Conservation (phyloP, 345 rosid genomes). For the Firmiana major region DNA sequence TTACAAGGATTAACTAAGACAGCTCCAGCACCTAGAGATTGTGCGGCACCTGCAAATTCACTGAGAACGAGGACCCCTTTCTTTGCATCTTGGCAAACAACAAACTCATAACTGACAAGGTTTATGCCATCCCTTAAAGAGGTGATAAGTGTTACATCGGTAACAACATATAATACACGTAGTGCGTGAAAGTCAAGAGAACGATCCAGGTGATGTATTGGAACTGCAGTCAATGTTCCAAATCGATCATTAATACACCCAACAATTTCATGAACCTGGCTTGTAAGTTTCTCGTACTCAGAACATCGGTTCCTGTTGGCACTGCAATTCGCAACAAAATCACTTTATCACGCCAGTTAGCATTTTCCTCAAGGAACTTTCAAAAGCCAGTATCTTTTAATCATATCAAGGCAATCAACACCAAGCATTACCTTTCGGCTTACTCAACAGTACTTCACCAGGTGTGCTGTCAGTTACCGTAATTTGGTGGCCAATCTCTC, state of each 20-base stretch:
- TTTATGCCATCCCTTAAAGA: constrained; percentile 99
- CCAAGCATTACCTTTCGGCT: constrained; percentile 97
- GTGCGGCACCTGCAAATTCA: constrained; percentile 99
- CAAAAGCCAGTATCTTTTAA: constrained; percentile 98
- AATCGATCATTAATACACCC: constrained; percentile 99
- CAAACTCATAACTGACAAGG: constrained; percentile 98
- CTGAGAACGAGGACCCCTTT: constrained; percentile 99
- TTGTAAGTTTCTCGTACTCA: constrained; percentile 98
- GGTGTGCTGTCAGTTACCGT: constrained; percentile 19
- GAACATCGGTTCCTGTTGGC: constrained; percentile 99
- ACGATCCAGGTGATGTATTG: constrained; percentile 98
- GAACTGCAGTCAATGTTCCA: constrained; percentile 91
- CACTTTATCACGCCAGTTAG: constrained; percentile 94
- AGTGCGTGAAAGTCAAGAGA: constrained; percentile 81
- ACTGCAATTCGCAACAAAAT: constrained; percentile 96
- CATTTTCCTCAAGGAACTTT: constrained; percentile 98
- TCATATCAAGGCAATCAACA: constrained; percentile 99
- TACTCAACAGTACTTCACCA: constrained; percentile 28
- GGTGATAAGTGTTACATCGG: constrained; percentile 96
- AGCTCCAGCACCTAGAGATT: constrained; percentile 98
- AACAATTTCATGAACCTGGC: constrained; percentile 99
- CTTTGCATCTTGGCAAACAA: constrained; percentile 95
- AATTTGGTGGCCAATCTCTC: no score
- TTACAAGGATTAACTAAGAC: constrained; percentile 99
- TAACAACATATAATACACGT: constrained; percentile 93